Percentiles rank a stretch among this genome's conserved stretches.
Evolutionary conservation across 805 yeast genomes (phyloP).

Genomic region (Cyberlindnera maritima): DNA sequence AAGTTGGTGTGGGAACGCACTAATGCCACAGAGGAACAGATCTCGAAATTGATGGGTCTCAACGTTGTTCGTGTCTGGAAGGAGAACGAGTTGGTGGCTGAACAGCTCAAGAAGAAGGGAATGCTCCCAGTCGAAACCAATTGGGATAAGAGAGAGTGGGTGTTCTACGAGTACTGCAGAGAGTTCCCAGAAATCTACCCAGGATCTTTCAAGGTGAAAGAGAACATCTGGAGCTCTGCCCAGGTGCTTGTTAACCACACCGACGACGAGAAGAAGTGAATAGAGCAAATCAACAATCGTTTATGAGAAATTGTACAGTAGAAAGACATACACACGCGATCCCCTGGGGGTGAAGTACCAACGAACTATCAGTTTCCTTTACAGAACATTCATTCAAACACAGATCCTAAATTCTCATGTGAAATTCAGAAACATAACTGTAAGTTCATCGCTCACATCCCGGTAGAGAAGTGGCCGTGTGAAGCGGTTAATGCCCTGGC

Average conservation of each 20-base stretch:
- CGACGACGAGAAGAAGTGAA: background rate
- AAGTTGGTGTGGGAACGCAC: slow-evolving; percentile 31
- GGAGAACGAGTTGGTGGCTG: slow-evolving; percentile 34
- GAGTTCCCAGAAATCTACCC: slow-evolving; percentile 37
- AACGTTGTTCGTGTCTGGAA: slow-evolving; percentile 47
- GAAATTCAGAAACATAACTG: too few species aligned
- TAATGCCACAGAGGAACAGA: slow-evolving; percentile 44
- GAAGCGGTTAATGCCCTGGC: too few species aligned
- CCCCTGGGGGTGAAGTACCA: too few species aligned
- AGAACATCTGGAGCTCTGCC: slow-evolving; percentile 12
- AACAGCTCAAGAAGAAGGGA: slow-evolving; percentile 19
- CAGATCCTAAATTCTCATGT: too few species aligned
- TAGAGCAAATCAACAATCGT: background rate
- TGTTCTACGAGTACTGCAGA: slow-evolving; percentile 32
- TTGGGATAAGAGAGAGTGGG: slow-evolving; percentile 40
- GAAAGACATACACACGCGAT: too few species aligned
- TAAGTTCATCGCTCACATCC: too few species aligned
- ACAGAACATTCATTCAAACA: too few species aligned
- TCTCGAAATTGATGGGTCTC: slow-evolving; percentile 42
- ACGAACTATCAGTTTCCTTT: too few species aligned
- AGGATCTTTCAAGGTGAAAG: slow-evolving; percentile 24
- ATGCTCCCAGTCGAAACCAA: slow-evolving; percentile 20
- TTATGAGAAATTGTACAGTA: background rate
- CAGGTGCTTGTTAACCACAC: slow-evolving; percentile 15
- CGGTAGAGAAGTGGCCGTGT: too few species aligned